Evolutionary conservation across 1,139 yeast species (phyloP), one percentile per base, ranked within the genome.

Genomic region (Lodderomyces margitis): DNA sequence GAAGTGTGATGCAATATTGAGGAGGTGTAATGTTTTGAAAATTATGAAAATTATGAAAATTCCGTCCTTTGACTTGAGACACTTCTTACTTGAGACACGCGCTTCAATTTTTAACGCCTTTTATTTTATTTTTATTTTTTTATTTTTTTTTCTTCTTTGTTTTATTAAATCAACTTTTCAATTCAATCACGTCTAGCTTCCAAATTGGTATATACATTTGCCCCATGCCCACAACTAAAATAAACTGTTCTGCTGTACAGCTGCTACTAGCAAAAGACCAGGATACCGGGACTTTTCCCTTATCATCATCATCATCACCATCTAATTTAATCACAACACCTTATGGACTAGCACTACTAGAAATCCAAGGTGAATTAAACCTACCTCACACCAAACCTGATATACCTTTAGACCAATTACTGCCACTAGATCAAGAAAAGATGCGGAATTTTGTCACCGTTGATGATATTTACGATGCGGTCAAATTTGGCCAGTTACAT

Each of bases 361-460:
- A 84, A 57, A 83, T 84, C 14, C 92, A 84, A 56, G 92, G 92
- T 3, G 86, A 80, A 28, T 57, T 84, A 34, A 76, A 79, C 42
- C 54, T 80, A 1, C 89, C 89, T 1, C 46, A 53, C 1, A 56
- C 54, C 20, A 64, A 62, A 30, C 76, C 77, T 3, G 47, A 46
- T 3, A 57, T 51, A 17, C 34, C 45, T 31, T 24, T 31, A 42
- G 48, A 53, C 9, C 54, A 53, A 2, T 35, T 35, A 16, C 27
- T 25, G 21, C 21, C 17, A n/a, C 44, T 40, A 14, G 56, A 55
- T n/a, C 42, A 56, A 21, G 64, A 62, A 44, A 58, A 56, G 40
- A 47, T 52, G 20, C 49, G 47, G 20, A 61, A 56, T 43, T 68
- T 61, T 43, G 59, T 66, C 4, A 64, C 61, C 10, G 62, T 70